Percentiles rank a stretch among this genome's conserved stretches.
phyloP scores from a whole-genome alignment of 169 alveolate species.

The Prorocentrum cordatum region DNA sequence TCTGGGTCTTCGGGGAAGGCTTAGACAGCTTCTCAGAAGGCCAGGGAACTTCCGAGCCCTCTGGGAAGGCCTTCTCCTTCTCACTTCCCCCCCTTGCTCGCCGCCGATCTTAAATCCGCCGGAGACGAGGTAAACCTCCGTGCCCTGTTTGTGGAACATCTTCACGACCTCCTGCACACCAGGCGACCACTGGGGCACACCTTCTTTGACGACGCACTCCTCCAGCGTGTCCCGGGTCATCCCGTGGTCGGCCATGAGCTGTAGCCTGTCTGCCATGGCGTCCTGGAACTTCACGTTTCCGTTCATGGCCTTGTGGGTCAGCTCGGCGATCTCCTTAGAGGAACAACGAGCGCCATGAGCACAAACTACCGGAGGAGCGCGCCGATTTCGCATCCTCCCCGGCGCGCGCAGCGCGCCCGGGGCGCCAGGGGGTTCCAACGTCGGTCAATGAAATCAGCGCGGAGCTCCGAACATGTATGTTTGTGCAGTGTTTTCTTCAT shows the following conservation, averaged over 20 bases:
- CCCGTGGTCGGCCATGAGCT: slow-evolving; percentile 62
- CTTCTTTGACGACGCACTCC: slow-evolving; percentile 46
- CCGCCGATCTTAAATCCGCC: slow-evolving; percentile 58
- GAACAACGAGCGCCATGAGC: too few relatives aligned
- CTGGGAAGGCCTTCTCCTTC: too few relatives aligned
- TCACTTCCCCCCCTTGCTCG: slow-evolving; percentile 45
- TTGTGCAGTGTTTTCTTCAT: too few relatives aligned
- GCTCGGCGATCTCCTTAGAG: slow-evolving; percentile 59
- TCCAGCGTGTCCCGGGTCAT: slow-evolving; percentile 39
- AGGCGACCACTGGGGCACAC: slow-evolving; percentile 55
- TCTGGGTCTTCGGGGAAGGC: too few relatives aligned
- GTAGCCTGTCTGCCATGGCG: slow-evolving; percentile 52
- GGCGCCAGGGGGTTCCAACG: too few relatives aligned
- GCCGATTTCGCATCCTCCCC: too few relatives aligned
- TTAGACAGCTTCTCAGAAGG: too few relatives aligned
- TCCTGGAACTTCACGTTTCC: slow-evolving; percentile 63
- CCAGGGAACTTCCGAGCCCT: too few relatives aligned
- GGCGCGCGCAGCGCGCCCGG: too few relatives aligned
- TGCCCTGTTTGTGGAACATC: slow-evolving; percentile 62
- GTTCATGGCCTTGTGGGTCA: slow-evolving; percentile 58
- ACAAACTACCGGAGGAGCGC: too few relatives aligned
- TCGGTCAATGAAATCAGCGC: too few relatives aligned
- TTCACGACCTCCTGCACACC: slow-evolving; percentile 37
- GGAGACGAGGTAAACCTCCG: slow-evolving; percentile 46
- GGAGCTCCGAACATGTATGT: too few relatives aligned